These are phyloP conservation scores for Fraxinus angustifolia DNA, from an alignment of 305 asterid genomes.

Conservation along the genomic window DNA sequence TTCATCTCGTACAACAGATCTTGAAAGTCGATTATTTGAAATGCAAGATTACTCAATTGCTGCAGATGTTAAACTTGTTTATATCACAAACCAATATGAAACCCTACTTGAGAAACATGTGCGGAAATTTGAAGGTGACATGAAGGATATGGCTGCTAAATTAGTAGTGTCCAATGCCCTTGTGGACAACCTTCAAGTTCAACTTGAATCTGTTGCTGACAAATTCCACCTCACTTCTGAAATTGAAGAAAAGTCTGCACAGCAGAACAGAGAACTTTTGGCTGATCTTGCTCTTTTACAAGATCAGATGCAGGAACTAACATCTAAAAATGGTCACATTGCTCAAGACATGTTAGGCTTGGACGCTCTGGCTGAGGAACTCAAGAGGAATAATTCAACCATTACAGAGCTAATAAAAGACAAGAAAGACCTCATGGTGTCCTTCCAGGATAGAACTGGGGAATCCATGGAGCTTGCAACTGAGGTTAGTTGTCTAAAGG, in stretches of 20 bases:
- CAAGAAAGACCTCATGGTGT: conserved; percentile 47
- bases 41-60: conserved; percentile 51
- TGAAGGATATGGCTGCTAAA: conserved; percentile 47
- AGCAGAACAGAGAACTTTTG: conserved; percentile 56
- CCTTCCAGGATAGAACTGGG: conserved; percentile 45
- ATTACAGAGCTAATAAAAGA: conserved; percentile 49
- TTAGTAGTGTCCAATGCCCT: conserved; percentile 59
- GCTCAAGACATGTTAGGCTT: conserved; percentile 52
- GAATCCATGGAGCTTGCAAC: conserved; percentile 56
- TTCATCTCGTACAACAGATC: conserved; percentile 35
- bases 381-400: conserved; percentile 42
- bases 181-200: conserved; percentile 66
- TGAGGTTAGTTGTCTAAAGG: conserved; percentile 53
- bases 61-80: conserved; percentile 55
- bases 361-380: conserved; percentile 58
- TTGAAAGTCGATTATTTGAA: conserved; percentile 52
- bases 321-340: conserved; percentile 46
- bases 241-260: conserved; percentile 48
- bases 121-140: conserved; percentile 53
- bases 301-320: conserved; percentile 60
- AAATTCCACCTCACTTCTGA: conserved; percentile 55
- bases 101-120: conserved; percentile 34
- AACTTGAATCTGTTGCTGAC: conserved; percentile 60
- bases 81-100: conserved; percentile 48
- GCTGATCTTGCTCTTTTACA: conserved; percentile 63